Base-by-base conservation (phyloP, 352 stramenopile genomes). In the Globisporangium solare region DNA sequence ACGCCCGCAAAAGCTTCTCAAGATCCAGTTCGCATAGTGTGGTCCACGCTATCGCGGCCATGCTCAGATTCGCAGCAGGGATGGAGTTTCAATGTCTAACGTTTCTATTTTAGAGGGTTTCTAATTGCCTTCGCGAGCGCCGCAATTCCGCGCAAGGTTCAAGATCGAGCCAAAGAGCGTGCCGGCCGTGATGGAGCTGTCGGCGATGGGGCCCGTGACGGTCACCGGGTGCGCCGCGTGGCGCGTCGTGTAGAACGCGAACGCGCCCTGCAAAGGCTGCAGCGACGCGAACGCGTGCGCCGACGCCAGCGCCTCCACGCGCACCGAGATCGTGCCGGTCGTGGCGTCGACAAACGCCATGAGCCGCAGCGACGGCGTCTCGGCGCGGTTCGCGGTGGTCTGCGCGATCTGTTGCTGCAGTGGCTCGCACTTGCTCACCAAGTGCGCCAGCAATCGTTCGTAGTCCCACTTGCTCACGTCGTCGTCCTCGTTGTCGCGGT, bases 141-240 rank as follows among this genome's bases (percentile, higher is more conserved):
- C 81, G 57, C 79, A 89, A 69, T 80, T 86, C 50, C 82, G 77
- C 24, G 83, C 83, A 18, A 94, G 58, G 49, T 74, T 81, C 20
- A 94, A 53, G 20, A 88, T 84, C 59, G 74, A 88, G 40, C 79
- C 81, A 63, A 94, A 94, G 41, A 94, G 71, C 51, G 81, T 82
- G 51, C 81, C 78, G 32, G 83, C 83, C 47, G 79, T 89, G 71
- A 91, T 91, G 49, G 72, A 77, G 51, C 64, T 71, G 64, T 90
- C 78, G 31, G 80, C 76, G 54, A 90, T 86, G n/a, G 83, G 79
- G 12, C 83, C 81, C n/a, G 77, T 86, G 56, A 94, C 79, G 37
- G 92, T 79, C 14, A 94, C 77, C 2, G 83, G 83, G 60, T 92
- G 73, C 37, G 72, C 68, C 10, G 80, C 71, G 69, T 94, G 83